These are phyloP conservation scores for Ailanthus altissimus DNA, from an alignment of 345 rosid genomes.

Conservation along the genomic window DNA sequence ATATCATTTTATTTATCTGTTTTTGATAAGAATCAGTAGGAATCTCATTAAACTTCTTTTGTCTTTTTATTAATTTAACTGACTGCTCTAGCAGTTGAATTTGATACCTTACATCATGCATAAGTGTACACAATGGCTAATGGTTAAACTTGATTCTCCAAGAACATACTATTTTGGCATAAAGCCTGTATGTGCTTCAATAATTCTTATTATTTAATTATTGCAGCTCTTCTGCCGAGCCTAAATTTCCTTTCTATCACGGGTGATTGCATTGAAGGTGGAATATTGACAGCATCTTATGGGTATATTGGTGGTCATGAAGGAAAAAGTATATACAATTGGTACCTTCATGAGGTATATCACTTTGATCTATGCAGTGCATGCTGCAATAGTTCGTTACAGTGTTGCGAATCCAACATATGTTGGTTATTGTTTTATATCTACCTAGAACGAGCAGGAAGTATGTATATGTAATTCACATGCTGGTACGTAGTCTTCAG, in stretches of 20 bases:
- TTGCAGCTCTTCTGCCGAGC: constrained; percentile 94
- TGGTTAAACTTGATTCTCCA: background rate
- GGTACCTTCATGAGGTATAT: constrained; percentile 92
- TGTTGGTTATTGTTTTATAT: background rate
- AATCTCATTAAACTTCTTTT: background rate
- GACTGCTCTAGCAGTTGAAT: background rate
- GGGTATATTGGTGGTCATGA: constrained; percentile 97
- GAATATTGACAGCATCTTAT: constrained; percentile 86
- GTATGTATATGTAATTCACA: constrained; percentile 1
- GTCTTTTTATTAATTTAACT: background rate
- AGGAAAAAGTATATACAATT: constrained; percentile 81
- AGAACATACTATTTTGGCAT: background rate
- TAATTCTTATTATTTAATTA: constrained; percentile 28
- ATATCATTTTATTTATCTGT: background rate
- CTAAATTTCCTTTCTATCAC: constrained; percentile 89
- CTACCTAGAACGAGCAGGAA: background rate
- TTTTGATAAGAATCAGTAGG: background rate
- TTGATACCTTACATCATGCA: background rate
- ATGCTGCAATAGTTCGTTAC: background rate
- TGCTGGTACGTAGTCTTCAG: constrained; percentile 1
- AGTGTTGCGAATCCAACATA: background rate
- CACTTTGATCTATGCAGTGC: constrained; percentile 15
- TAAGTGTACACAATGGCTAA: background rate
- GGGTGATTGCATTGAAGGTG: constrained; percentile 85
- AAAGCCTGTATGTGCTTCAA: background rate